These are phyloP conservation scores for Volvox carteri DNA, from an alignment of 163 green algal genomes.

Conservation along the genomic window DNA sequence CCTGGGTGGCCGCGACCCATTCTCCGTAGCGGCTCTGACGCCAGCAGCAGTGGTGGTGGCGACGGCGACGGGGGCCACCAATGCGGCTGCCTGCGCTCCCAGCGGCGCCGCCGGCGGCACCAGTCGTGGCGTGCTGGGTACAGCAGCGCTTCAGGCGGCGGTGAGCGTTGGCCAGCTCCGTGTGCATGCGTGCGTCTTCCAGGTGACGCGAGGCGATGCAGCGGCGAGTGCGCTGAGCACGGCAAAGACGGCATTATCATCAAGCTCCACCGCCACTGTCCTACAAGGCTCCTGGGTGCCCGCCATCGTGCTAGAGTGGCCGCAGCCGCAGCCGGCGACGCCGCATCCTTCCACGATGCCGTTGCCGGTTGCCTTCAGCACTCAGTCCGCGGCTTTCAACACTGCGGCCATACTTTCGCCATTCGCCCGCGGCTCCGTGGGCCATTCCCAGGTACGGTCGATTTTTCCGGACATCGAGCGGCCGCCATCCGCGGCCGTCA, in stretches of 20 bases:
- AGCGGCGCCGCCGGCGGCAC: background rate
- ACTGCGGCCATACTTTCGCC: background rate
- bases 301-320: conserved; percentile 39
- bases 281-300: background rate
- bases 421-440: background rate
- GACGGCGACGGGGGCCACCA: background rate
- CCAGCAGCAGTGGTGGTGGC: too few species aligned
- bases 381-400: background rate
- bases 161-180: background rate
- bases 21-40: background rate
- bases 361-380: background rate
- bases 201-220: background rate
- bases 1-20: conserved; percentile 20
- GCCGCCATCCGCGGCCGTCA: background rate
- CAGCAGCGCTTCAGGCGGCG: conserved; percentile 16
- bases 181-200: conserved; percentile 20
- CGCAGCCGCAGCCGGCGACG: background rate
- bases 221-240: background rate
- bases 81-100: background rate
- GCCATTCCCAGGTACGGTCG: background rate
- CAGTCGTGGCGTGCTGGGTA: background rate
- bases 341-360: background rate
- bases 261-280: background rate
- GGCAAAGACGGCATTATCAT: too few species aligned
- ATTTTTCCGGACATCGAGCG: background rate